phyloP scores from a whole-genome alignment of 2,329 filamentous ascomycete genomes.

The Rutstroemia sp. region DNA sequence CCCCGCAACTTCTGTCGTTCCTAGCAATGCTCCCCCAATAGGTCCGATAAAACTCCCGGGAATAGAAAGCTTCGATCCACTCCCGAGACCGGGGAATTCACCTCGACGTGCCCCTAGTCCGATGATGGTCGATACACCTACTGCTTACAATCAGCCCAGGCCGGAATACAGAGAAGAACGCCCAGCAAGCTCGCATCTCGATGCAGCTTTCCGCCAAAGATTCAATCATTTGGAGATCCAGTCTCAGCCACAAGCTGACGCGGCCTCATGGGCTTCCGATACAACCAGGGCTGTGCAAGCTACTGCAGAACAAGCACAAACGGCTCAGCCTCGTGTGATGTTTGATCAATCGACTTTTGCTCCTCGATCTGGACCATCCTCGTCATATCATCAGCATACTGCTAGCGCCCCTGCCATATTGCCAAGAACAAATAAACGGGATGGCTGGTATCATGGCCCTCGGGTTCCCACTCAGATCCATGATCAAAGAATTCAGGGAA shows the following conservation, averaged over 20 bases:
- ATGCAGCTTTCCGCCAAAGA: slow-evolving; percentile 57
- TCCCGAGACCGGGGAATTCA: slow-evolving; percentile 56
- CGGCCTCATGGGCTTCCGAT: slow-evolving; percentile 51
- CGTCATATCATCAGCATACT: slow-evolving; percentile 43
- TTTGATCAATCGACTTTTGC: slow-evolving; percentile 44
- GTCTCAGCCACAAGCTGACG: slow-evolving; percentile 43
- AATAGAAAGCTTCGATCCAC: slow-evolving; percentile 84
- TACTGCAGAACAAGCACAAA: slow-evolving; percentile 44
- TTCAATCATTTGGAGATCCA: slow-evolving; percentile 60
- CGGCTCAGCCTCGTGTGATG: slow-evolving; percentile 39
- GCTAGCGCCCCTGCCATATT: slow-evolving; percentile 52
- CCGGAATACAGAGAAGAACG: slow-evolving; percentile 38
- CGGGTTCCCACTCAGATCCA: slow-evolving; percentile 25
- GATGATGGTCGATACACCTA: slow-evolving; percentile 61
- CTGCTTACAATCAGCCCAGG: slow-evolving; percentile 6
- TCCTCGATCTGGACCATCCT: slow-evolving; percentile 25
- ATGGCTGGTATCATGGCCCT: slow-evolving; percentile 64
- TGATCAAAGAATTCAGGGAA: slow-evolving; percentile 33
- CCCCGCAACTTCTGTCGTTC: slow-evolving; percentile 19
- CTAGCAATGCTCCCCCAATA: slow-evolving; percentile 38
- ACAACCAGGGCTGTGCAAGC: slow-evolving; percentile 47
- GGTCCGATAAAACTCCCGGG: slow-evolving; percentile 62
- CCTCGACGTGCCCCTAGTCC: slow-evolving; percentile 62
- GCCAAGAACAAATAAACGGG: slow-evolving; percentile 54
- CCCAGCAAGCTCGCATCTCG: slow-evolving; percentile 44